These are phyloP conservation scores for Pythium scleroteichum DNA, from an alignment of 352 stramenopile species.

Conservation along the genomic window DNA sequence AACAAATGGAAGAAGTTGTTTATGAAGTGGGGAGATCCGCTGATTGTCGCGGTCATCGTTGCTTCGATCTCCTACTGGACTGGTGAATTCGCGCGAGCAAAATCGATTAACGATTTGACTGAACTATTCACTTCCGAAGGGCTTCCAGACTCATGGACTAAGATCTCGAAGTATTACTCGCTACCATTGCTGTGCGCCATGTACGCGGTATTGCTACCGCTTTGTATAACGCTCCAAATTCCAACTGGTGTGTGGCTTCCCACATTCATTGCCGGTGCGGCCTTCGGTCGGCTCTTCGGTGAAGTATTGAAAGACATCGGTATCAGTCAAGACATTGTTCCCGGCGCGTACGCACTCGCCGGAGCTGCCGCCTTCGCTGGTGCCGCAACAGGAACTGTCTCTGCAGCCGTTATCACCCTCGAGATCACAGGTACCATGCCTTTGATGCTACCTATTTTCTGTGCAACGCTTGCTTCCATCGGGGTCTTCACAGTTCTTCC, in stretches of 20 bases:
- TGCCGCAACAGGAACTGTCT: constrained; percentile 75
- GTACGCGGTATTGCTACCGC: constrained; percentile 65
- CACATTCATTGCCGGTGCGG: constrained; percentile 82
- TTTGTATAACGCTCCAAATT: constrained; percentile 82
- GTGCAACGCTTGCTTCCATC: constrained; percentile 65
- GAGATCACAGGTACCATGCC: constrained; percentile 85
- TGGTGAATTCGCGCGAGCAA: constrained; percentile 57
- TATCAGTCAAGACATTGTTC: constrained; percentile 32
- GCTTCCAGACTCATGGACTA: constrained; percentile 47
- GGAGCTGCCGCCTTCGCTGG: constrained; percentile 73
- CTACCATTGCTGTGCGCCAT: constrained; percentile 47
- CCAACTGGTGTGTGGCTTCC: constrained; percentile 85
- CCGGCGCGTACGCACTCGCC: constrained; percentile 77
- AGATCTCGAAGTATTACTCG: constrained; percentile 71
- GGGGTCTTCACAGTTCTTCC: constrained; percentile 60
- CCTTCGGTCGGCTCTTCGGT: constrained; percentile 79
- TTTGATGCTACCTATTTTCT: constrained; percentile 84
- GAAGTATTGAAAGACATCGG: constrained; percentile 39
- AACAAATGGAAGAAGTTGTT: constrained; percentile 49
- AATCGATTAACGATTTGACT: constrained; percentile 59
- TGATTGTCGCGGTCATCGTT: constrained; percentile 64
- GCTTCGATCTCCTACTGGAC: constrained; percentile 71
- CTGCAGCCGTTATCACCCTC: constrained; percentile 83
- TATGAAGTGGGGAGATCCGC: constrained; percentile 66
- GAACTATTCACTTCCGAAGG: constrained; percentile 59